A percentile compares a stretch with the other conserved stretches of the same genome.
These are phyloP conservation scores for Amanita muscaria DNA, from an alignment of 768 basidiomycete species.

Conservation along the genomic window DNA sequence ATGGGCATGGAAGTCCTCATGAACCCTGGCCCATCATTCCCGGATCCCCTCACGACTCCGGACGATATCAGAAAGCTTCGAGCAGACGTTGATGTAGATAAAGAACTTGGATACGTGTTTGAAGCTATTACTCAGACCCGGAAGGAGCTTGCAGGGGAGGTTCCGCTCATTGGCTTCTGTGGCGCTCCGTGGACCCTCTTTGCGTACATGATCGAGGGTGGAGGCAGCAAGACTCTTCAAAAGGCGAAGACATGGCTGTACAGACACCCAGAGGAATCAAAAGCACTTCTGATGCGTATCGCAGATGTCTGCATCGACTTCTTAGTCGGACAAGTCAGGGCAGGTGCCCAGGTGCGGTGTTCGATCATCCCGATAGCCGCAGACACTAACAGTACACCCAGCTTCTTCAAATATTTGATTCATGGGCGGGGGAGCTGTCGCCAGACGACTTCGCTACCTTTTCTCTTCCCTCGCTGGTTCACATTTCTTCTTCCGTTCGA, in stretches of 20 bases:
- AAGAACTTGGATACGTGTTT: slow-evolving; percentile 87
- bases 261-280: slow-evolving; percentile 79
- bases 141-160: slow-evolving; percentile 71
- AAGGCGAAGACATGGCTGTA: slow-evolving; percentile 95
- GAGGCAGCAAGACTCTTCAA: slow-evolving; percentile 81
- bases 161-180: slow-evolving; percentile 94
- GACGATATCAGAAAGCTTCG: slow-evolving; percentile 59
- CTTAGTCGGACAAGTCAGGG: slow-evolving; percentile 86
- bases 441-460: slow-evolving; percentile 80
- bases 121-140: slow-evolving; percentile 85
- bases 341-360: slow-evolving; percentile 82
- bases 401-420: slow-evolving; percentile 96
- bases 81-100: slow-evolving; percentile 62
- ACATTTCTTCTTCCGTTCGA: slow-evolving; percentile 67
- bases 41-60: slow-evolving; percentile 74
- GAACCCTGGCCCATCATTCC: slow-evolving; percentile 88
- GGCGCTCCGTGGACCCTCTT: slow-evolving; percentile 99
- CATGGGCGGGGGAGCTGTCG: slow-evolving; percentile 89
- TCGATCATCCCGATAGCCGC: not conserved
- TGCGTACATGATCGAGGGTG: slow-evolving; percentile 97
- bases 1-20: slow-evolving; percentile 94
- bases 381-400: slow-evolving; percentile 21
- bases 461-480: slow-evolving; percentile 69
- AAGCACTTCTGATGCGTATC: slow-evolving; percentile 65
- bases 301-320: slow-evolving; percentile 88